Evolutionary conservation across 768 basidiomycete species (phyloP), one percentile per base, ranked within the genome.

Genomic region (Lactarius sanguifluus): DNA sequence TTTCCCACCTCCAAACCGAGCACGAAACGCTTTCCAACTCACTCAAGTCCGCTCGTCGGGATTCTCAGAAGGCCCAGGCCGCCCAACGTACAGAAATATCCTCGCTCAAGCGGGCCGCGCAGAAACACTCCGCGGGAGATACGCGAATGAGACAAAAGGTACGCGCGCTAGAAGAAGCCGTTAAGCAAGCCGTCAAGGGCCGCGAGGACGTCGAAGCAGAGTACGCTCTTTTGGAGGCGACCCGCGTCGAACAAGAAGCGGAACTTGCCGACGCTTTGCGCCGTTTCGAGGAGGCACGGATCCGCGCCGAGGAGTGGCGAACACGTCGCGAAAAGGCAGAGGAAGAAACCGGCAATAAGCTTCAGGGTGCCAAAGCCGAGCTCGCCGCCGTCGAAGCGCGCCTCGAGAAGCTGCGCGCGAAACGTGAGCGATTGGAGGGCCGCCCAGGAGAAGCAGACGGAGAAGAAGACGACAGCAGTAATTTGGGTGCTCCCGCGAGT

Each of bases 121-220:
- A 96, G 71, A 94, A 93, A 71, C 85, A 90, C 63, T 78, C 83
- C 0, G 81, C 85, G 1, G 82, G 85, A 2, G 96, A 98, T 74
- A 81, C 85, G 28, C 85, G 94, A n/a, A 86, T 89, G 12, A 86
- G 87, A 54, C 94, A 96, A 75, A 96, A 94, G 71, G 86, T 90
- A 12, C 82, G 94, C 13, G 92, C 95, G 1, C 78, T 96, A 45
- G 94, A 96, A 74, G 94, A 96, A 73, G 90, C 93, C 2, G 87
- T 90, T 15, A 94, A 91, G 72, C 87, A 92, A 62, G 87, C 91
- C 1, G 58, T 73, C 5, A 75, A 85, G 8, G 80, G 79, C 1
- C 80, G 84, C 4, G 79, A 78, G 38, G 78, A 83, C 16, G 71
- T 85, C 66, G 77, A 88, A 75, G 71, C 77, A 69, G 75, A 77